Evolutionary conservation across 768 basidiomycete species (phyloP), one percentile per base, ranked within the genome.

Genomic region (Macrolepiota dolichaula): DNA sequence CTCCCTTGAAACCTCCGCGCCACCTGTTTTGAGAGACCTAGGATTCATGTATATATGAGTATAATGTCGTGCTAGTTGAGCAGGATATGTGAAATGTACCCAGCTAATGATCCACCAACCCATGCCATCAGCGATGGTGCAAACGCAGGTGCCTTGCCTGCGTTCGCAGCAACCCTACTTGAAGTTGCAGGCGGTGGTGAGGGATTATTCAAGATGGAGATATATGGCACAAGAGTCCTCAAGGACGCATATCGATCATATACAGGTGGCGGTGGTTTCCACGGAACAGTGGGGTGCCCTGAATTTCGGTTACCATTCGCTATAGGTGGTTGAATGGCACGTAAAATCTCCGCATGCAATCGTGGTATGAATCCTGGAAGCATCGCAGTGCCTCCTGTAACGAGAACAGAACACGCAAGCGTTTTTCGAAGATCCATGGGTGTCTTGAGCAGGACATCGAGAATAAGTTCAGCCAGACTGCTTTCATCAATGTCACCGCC

Each of bases 61-160:
- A 46, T 5, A 24, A 27, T 32, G 22, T 12, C 22, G 15, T 24
- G 22, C 4, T n/a, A 32, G 29, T 32, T 27, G 47, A 46, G 12
- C 22, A 15, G 10, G 47, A 49, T 4, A 24, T 24, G 19, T 13
- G 47, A 24, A 7, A 80, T 87, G 64, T 72, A 94, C 89, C 96
- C 96, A 2, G 95, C 93, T 19, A 98, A 71, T 22, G 92, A 94
- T 0, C 94, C 96, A 3, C 96, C 96, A 11, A 99, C 86, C 96
- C 96, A 99, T 0, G 89, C 82, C 74, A 96, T 79, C 36, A 86
- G 79, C 1, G 87, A 85, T 1, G 94, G 90, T 3, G 87, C 76
- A 74, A 96, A 98, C 0, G 91, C 89, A 0, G 96, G 96, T 0
- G 94, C 94, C 65, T 85, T 89, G 1, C 94, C 96, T 1, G 86